Percentiles rank a stretch among this genome's conserved stretches.
Evolutionary conservation across 495 filamentous ascomycete genomes (phyloP).

Genomic region (Annulohypoxylon maeteangense): DNA sequence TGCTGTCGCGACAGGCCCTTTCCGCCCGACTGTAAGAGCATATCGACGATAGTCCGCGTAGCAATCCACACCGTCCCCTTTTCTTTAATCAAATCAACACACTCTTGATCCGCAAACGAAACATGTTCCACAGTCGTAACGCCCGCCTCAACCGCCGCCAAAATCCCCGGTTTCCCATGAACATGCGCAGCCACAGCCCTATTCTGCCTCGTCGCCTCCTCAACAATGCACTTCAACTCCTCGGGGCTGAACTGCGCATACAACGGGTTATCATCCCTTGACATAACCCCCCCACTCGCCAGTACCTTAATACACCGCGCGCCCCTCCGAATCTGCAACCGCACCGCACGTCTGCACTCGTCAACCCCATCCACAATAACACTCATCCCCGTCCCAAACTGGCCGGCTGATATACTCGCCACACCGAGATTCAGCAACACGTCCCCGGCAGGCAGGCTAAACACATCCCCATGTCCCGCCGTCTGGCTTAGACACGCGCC

Average conservation of each 20-base stretch:
- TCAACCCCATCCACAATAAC: constrained; percentile 59
- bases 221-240: constrained; percentile 61
- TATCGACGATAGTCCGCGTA: constrained; percentile 56
- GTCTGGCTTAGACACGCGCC: constrained; percentile 57
- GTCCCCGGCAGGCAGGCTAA: constrained; percentile 49
- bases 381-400: constrained; percentile 40
- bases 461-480: constrained; percentile 60
- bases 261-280: constrained; percentile 57
- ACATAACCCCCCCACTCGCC: constrained; percentile 60
- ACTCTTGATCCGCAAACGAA: constrained; percentile 58
- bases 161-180: constrained; percentile 63
- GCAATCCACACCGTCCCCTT: constrained; percentile 57
- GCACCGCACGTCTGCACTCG: constrained; percentile 59
- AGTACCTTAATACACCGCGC: constrained; percentile 64
- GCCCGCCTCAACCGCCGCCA: constrained; percentile 59
- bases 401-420: constrained; percentile 32
- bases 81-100: constrained; percentile 58
- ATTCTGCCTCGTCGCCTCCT: constrained; percentile 58
- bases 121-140: constrained; percentile 62
- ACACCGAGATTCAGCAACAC: constrained; percentile 49
- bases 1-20: constrained; percentile 47
- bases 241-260: constrained; percentile 61
- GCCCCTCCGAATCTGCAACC: constrained; percentile 60
- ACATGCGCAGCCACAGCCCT: constrained; percentile 61
- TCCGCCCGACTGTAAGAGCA: constrained; percentile 46